Percentiles rank a stretch among this genome's conserved stretches.
phyloP scores from a whole-genome alignment of 1,284 basidiomycete species.

The Kalmanozyma brasiliensis region DNA sequence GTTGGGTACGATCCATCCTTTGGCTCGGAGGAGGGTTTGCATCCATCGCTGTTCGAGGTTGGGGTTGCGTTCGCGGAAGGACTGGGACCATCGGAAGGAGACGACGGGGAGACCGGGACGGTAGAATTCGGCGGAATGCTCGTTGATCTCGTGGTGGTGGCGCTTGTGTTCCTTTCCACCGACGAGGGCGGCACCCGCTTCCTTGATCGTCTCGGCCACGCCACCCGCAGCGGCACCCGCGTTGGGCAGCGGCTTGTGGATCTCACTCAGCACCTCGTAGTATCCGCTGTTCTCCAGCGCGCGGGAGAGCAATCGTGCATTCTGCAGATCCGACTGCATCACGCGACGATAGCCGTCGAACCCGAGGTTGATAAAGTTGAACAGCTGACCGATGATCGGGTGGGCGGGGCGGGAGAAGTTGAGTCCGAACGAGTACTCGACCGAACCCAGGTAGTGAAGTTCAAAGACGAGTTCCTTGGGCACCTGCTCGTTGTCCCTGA shows the following conservation, averaged over 20 bases:
- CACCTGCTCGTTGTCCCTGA: slow-evolving; percentile 70
- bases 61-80: slow-evolving; percentile 62
- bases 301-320: slow-evolving; percentile 81
- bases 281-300: slow-evolving; percentile 84
- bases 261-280: slow-evolving; percentile 73
- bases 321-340: slow-evolving; percentile 78
- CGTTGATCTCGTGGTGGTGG: slow-evolving; percentile 46
- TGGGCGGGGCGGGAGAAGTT: slow-evolving; percentile 93
- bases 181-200: slow-evolving; percentile 69
- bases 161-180: too few relatives aligned
- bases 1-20: slow-evolving; percentile 75
- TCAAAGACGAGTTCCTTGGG: slow-evolving; percentile 78
- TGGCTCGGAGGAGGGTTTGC: slow-evolving; percentile 80
- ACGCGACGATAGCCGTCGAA: slow-evolving; percentile 70
- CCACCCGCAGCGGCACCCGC: slow-evolving; percentile 2
- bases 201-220: slow-evolving; percentile 44
- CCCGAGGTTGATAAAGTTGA: slow-evolving; percentile 73
- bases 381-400: slow-evolving; percentile 91
- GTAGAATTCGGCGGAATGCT: slow-evolving; percentile 73
- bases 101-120: slow-evolving; percentile 87
- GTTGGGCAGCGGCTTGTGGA: slow-evolving; percentile 66
- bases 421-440: slow-evolving; percentile 78
- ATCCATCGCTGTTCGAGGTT: slow-evolving; percentile 82
- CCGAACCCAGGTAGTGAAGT: slow-evolving; percentile 73
- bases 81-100: slow-evolving; percentile 84